A percentile compares a stretch with the other conserved stretches of the same genome.
phyloP scores from a whole-genome alignment of 345 rosid genomes.

The Linum trigynum region DNA sequence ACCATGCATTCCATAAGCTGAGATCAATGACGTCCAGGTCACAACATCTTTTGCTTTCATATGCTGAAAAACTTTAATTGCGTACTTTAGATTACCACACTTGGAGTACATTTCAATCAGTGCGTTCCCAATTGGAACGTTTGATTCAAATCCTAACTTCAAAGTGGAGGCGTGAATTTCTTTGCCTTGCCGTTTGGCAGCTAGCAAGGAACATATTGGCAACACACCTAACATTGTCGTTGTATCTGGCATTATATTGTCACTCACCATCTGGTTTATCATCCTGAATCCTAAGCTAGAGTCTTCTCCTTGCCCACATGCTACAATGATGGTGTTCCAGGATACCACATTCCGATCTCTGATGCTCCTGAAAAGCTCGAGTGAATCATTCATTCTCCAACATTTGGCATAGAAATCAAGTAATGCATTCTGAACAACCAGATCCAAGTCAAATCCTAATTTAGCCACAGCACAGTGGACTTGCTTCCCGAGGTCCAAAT shows the following conservation, averaged over 20 bases:
- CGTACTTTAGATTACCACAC: slow-evolving; percentile 40
- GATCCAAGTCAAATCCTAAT: slow-evolving; percentile 31
- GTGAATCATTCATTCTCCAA: slow-evolving; percentile 28
- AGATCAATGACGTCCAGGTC: slow-evolving; percentile 58
- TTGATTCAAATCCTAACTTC: slow-evolving; percentile 41
- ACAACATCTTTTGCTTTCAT: slow-evolving; percentile 60
- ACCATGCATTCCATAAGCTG: slow-evolving; percentile 61
- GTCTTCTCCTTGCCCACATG: slow-evolving; percentile 44
- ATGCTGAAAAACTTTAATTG: slow-evolving; percentile 32
- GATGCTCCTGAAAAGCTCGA: slow-evolving; percentile 38
- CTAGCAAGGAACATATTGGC: slow-evolving; percentile 48
- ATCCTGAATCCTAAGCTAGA: slow-evolving; percentile 36
- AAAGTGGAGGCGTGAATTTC: slow-evolving; percentile 50
- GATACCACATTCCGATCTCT: slow-evolving; percentile 38
- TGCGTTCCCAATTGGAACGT: slow-evolving; percentile 44
- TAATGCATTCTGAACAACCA: slow-evolving; percentile 42
- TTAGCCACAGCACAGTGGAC: slow-evolving; percentile 43
- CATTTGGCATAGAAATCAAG: slow-evolving; percentile 59
- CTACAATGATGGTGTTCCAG: slow-evolving; percentile 54
- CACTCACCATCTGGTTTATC: slow-evolving; percentile 34
- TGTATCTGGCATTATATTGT: slow-evolving; percentile 32
- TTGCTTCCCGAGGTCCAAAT: slow-evolving; percentile 32
- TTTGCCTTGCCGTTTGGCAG: slow-evolving; percentile 50
- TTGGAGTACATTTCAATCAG: slow-evolving; percentile 66
- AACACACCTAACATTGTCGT: slow-evolving; percentile 42